Base-by-base conservation (phyloP, 139 green algal genomes). In the Tetratostichococcus sp. region DNA sequence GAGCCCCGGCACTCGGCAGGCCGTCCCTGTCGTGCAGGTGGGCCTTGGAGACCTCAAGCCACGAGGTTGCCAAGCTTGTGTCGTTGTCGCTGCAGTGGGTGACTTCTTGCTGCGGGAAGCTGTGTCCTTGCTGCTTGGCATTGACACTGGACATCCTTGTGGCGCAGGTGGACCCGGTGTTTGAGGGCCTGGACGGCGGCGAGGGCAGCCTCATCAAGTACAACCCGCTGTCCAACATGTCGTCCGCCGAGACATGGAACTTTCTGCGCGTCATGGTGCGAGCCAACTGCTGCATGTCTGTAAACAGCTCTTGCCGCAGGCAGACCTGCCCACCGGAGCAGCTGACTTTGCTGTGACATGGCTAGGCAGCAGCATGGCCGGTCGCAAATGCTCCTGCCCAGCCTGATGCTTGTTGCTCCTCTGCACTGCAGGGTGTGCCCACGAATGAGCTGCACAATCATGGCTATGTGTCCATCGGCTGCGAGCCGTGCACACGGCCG, bases 391-490 rank as follows among this genome's bases (percentile, higher is more conserved):
- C n/a, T n/a, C n/a, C n/a, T n/a, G n/a, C n/a, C n/a, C n/a, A 28
- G 28, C 66, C 25, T 71, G 67, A 28, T n/a, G n/a, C n/a, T n/a
- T n/a, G n/a, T n/a, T n/a, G n/a, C n/a, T n/a, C n/a, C n/a, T n/a
- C n/a, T n/a, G n/a, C n/a, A n/a, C n/a, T 34, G 65, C 82, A 90
- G 85, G 85, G 74, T 32, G 94, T 98, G 67, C 95, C 95, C 11
- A 85, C 86, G 32, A 98, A 98, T 85, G 85, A 91, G 78, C 90
- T 99, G 75, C 95, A 99, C 82, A 74, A 74, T 26, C 84, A 85
- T 76, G 95, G 95, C 39, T 99, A 96, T 83, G 77, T 95, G 28
- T 97, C 91, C 43, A 99, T 99, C 72, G 95, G 95, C 76, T 98
- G 95, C 83, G 94, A 97, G 89, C 95, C 95, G 33, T 98, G 95